Evolutionary conservation across 805 yeast species (phyloP).

Genomic region (Cyberlindnera meyerae): DNA sequence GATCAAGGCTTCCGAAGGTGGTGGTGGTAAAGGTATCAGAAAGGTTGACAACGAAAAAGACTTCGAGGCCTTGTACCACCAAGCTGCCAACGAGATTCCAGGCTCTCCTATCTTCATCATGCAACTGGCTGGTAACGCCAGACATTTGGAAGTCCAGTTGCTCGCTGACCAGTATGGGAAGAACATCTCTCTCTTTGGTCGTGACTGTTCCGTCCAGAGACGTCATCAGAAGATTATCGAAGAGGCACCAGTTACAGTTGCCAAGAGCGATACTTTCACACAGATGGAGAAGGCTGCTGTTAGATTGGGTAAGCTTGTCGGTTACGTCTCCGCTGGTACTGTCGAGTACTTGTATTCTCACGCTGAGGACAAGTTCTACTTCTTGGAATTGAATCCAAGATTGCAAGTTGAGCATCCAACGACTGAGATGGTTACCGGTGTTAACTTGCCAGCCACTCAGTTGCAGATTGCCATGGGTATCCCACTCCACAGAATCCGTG

Average conservation of each 20-base stretch:
- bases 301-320: slow-evolving; percentile 92
- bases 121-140: slow-evolving; percentile 95
- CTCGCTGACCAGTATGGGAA: slow-evolving; percentile 98
- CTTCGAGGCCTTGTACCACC: slow-evolving; percentile 72
- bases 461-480: slow-evolving; percentile 99
- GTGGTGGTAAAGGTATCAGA: slow-evolving; percentile 99
- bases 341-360: slow-evolving; percentile 96
- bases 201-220: slow-evolving; percentile 99
- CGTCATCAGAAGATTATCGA: slow-evolving; percentile 98
- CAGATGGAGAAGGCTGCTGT: slow-evolving; percentile 97
- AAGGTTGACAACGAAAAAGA: slow-evolving; percentile 84
- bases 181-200: slow-evolving; percentile 93
- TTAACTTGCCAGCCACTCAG: slow-evolving; percentile 97
- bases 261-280: slow-evolving; percentile 76
- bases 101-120: slow-evolving; percentile 98
- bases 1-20: slow-evolving; percentile 99
- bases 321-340: slow-evolving; percentile 98
- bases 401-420: slow-evolving; percentile 99
- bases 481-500: slow-evolving; percentile 91
- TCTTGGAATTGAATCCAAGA: slow-evolving; percentile 96
- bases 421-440: slow-evolving; percentile 99
- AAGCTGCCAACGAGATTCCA: slow-evolving; percentile 96
- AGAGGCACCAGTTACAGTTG: slow-evolving; percentile 98
- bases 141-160: slow-evolving; percentile 97
- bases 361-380: slow-evolving; percentile 90